Conservation (phyloP, 441 rosid genomes). For the Euphorbia corollata region DNA sequence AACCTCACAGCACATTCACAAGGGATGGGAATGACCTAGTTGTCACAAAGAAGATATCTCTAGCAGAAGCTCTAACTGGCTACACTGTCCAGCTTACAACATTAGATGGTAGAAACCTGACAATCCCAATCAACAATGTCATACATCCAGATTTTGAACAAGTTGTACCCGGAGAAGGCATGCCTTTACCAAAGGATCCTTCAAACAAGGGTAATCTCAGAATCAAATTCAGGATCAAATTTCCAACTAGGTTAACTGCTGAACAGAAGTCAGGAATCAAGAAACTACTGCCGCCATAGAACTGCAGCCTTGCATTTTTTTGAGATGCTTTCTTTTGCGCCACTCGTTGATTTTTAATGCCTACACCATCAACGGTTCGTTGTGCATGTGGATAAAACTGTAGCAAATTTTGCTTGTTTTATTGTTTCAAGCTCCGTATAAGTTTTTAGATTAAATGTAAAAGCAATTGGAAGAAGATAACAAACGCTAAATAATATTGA, state of each 20-base stretch:
- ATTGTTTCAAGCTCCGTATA: background rate
- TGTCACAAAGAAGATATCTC: conserved; percentile 47
- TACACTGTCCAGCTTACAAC: conserved; percentile 50
- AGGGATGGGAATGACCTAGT: conserved; percentile 75
- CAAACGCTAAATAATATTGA: background rate
- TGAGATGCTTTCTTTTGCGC: conserved; percentile 7
- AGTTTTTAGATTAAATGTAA: background rate
- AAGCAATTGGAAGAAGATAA: background rate
- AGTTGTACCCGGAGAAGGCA: conserved; percentile 64
- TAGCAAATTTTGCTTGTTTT: background rate
- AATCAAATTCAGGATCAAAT: conserved; percentile 57
- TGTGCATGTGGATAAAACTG: background rate
- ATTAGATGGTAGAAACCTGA: conserved; percentile 61
- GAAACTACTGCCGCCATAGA: conserved; percentile 26
- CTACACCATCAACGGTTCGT: background rate
- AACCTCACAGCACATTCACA: conserved; percentile 55
- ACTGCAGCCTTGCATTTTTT: background rate
- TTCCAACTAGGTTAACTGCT: conserved; percentile 52
- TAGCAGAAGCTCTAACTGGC: conserved; percentile 68
- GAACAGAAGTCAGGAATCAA: conserved; percentile 78
- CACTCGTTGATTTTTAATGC: background rate
- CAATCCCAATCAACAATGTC: conserved; percentile 50
- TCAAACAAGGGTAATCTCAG: conserved; percentile 55
- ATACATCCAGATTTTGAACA: conserved; percentile 64
- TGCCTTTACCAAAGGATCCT: conserved; percentile 62